Base-by-base conservation (phyloP, 169 alveolate species). In the Cryptosporidium ubiquitum region DNA sequence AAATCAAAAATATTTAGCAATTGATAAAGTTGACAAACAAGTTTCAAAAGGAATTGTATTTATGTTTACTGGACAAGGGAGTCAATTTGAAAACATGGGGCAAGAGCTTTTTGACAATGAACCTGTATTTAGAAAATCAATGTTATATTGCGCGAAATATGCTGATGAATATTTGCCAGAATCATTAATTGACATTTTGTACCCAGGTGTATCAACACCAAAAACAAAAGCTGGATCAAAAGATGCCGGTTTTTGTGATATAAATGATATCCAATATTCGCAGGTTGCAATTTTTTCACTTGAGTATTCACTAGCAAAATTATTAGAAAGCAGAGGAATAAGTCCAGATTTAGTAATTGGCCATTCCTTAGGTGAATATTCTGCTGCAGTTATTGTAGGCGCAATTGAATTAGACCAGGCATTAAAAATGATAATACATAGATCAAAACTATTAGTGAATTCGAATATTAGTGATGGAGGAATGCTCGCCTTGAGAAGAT, bases 321-420 rank as follows among this genome's bases (percentile, higher is more conserved):
- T 85, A 23, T 68, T 85, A 35, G 79, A 60, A 74, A 85, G 92
- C 12, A 69, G n/a, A 39, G 91, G 91, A 7, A 64, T 85, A 7
- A n/a, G 4, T 9, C 86, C 85, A 20, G 68, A 68, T 57, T n/a
- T 68, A 31, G 95, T 93, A 33, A 69, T 93, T 75, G 95, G 95
- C 0, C 94, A 91, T 75, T 70, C 94, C 26, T 55, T 85, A 33
- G 95, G 96, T 4, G 96, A 94, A 69, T 91, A 84, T 61, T 91
- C 92, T 26, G 96, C 96, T 5, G 94, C 94, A 7, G 95, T 91
- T 18, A 79, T 73, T 18, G 89, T 93, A 7, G 95, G 95, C 1
- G 92, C 40, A 42, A 20, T 79, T 33, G 73, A 58, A 10, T 61
- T 79, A 29, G 52, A 42, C 9, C 68, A 64, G 9, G 89, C 89